Base-by-base conservation (phyloP, 345 rosid genomes). In the Passiflora organensis region DNA sequence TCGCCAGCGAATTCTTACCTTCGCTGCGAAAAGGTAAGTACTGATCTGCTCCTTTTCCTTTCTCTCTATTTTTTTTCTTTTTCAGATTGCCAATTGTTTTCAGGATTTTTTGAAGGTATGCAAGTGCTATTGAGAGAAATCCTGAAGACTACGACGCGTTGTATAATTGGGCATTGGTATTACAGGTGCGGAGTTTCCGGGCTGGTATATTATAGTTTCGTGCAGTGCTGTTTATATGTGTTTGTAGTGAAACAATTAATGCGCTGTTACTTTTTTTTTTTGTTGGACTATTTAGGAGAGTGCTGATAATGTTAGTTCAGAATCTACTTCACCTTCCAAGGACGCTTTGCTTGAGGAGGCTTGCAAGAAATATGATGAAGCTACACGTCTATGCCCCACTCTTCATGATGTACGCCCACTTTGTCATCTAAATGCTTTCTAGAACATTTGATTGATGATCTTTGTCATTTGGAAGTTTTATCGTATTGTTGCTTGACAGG, bases 131-230 rank as follows among this genome's bases (percentile, higher is more conserved):
- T 32, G 86, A 84, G 66, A 82, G 91, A 68, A 86, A 93, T 64
- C 87, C 99, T 14, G 91, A 91, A 43, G 97, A 93, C 73, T 85
- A 86, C 75, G 99, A 93, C 72, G 96, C 99, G 14, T 63, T 93
- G 15, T 93, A 89, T 78, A 93, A 93, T 59, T 93, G 99, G 99
- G 99, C 96, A 32, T 78, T 93, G 82, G 91, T 93, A 74, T 96
- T 93, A 76, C 99, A 93, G 99, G 99, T 89, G 23, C 64, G 70
- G 58, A 56, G 57, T 41, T 18, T 46, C 52, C 19, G 44, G 32
- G 19, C 53, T 53, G n/a, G 13, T 2, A 1, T 54, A 10, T 17
- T 6, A 14, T 22, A 25, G n/a, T 41, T 41, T 5, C 13, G 43
- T 13, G 43, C 5, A 41, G 13, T 11, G n/a, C n/a, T 41, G n/a